Conservation (phyloP, 2,329 filamentous ascomycete genomes). For the Beauveria pseudobassiana region DNA sequence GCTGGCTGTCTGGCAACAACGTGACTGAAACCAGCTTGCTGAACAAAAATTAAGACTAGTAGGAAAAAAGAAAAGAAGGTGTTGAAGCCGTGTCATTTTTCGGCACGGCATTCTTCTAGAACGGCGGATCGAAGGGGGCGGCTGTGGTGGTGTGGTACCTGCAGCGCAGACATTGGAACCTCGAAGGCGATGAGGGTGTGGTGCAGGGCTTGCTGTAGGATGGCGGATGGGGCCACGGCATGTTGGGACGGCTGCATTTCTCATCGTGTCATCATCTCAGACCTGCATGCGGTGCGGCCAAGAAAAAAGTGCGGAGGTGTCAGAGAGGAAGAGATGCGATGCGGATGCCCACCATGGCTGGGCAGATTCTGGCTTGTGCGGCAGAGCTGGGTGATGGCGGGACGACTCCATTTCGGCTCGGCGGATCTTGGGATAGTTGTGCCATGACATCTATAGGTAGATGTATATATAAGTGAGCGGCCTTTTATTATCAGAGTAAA, state of each 20-base stretch:
- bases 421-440: background rate
- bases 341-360: background rate
- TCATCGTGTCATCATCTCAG: background rate
- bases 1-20: background rate
- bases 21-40: background rate
- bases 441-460: background rate
- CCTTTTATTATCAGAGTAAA: too few relatives aligned
- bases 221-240: background rate
- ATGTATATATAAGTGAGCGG: background rate
- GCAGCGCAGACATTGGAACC: background rate
- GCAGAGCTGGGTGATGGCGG: background rate
- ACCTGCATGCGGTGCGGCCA: background rate
- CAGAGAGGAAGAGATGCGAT: background rate
- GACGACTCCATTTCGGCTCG: background rate
- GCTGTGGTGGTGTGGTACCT: slow-evolving; percentile 5
- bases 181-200: background rate
- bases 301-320: background rate
- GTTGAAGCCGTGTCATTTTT: background rate
- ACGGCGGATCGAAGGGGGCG: background rate
- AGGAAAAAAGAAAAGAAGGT: too few relatives aligned
- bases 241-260: background rate
- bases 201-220: background rate
- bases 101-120: background rate
- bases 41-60: too few relatives aligned
- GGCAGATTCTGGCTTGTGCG: background rate